These are phyloP conservation scores for Echria macrotheca DNA, from an alignment of 495 filamentous ascomycete genomes.

Conservation along the genomic window DNA sequence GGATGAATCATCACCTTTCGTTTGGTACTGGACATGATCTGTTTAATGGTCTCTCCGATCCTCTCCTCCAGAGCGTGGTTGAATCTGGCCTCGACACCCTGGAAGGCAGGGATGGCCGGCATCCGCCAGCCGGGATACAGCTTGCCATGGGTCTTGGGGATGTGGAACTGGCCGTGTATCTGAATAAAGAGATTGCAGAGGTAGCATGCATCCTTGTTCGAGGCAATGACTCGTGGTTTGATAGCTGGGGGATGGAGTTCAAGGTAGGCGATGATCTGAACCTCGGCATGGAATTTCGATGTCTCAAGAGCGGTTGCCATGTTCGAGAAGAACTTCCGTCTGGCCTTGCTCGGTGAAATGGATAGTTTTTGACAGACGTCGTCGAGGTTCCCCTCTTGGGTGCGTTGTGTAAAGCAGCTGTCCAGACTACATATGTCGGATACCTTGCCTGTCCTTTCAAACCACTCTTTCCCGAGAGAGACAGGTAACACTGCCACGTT, in stretches of 20 bases:
- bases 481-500: constrained; percentile 21
- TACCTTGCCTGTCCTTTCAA: constrained; percentile 11
- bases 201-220: constrained; percentile 47
- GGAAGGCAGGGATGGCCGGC: constrained; percentile 9
- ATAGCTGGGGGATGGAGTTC: constrained; percentile 20
- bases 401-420: constrained; percentile 1
- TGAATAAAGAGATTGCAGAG: constrained; percentile 42
- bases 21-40: not conserved
- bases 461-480: constrained; percentile 22
- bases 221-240: constrained; percentile 42
- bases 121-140: constrained; percentile 37
- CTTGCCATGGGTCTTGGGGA: constrained; percentile 35
- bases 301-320: constrained; percentile 20
- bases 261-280: constrained; percentile 43
- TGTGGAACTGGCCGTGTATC: constrained; percentile 36
- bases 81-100: constrained; percentile 3
- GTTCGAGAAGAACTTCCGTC: not conserved
- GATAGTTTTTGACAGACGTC: not conserved
- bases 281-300: constrained; percentile 45
- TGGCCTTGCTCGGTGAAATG: not conserved
- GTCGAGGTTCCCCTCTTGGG: not conserved
- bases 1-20: not conserved
- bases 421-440: not conserved
- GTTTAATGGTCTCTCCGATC: not conserved
- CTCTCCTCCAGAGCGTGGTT: constrained; percentile 5